Percentiles rank a stretch among this genome's conserved stretches.
Conservation (phyloP, 345 rosid genomes). For the Clausena lansium region DNA sequence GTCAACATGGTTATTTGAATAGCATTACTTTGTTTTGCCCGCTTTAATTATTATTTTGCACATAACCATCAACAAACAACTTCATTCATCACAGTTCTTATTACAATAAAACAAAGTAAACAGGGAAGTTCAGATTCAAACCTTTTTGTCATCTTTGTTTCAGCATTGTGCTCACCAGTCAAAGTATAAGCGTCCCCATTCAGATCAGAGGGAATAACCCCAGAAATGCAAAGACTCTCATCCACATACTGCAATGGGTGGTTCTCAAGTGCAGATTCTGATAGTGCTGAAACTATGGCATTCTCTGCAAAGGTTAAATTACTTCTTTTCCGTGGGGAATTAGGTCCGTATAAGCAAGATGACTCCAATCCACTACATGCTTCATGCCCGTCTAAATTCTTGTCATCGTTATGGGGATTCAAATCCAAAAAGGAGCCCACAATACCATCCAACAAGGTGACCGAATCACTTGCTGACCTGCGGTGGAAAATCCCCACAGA, state of each 20-base stretch:
- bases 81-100: neutral
- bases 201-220: slow-evolving; percentile 18
- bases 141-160: slow-evolving; percentile 50
- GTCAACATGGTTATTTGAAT: neutral
- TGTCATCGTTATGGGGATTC: slow-evolving; percentile 31
- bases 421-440: slow-evolving; percentile 39
- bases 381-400: slow-evolving; percentile 28
- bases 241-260: slow-evolving; percentile 39
- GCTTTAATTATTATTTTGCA: too few relatives aligned
- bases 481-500: slow-evolving; percentile 40
- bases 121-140: slow-evolving; percentile 26
- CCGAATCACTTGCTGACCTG: slow-evolving; percentile 75
- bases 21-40: neutral
- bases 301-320: slow-evolving; percentile 43
- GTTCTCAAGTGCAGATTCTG: slow-evolving; percentile 48
- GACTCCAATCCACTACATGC: slow-evolving; percentile 49
- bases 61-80: neutral
- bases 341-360: slow-evolving; percentile 70
- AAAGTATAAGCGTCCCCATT: slow-evolving; percentile 28
- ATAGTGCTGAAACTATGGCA: slow-evolving; percentile 61
- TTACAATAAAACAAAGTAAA: neutral
- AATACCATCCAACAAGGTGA: slow-evolving; percentile 52
- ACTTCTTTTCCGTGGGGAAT: slow-evolving; percentile 63
- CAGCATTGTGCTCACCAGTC: slow-evolving; percentile 34
- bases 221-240: slow-evolving; percentile 39